Percentiles rank a stretch among this genome's conserved stretches.
These are phyloP conservation scores for Zymoseptoria tritici DNA, from an alignment of 2,329 filamentous ascomycete genomes.

Conservation along the genomic window DNA sequence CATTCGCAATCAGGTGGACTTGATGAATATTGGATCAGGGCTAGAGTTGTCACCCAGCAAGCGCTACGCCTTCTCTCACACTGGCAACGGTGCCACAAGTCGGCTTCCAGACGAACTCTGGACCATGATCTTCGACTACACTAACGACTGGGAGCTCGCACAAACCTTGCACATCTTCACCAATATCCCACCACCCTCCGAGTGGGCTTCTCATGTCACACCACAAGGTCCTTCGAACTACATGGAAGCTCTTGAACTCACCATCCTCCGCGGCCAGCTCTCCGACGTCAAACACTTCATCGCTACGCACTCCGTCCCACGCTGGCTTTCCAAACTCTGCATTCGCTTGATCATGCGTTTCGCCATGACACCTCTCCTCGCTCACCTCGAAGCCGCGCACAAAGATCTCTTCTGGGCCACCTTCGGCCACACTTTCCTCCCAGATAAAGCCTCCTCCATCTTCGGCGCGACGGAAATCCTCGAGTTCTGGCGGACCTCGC, in stretches of 20 bases:
- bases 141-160: slow-evolving; percentile 86
- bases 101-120: slow-evolving; percentile 77
- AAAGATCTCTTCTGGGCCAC: slow-evolving; percentile 78
- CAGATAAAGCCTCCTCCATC: slow-evolving; percentile 79
- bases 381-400: slow-evolving; percentile 59
- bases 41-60: slow-evolving; percentile 44
- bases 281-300: slow-evolving; percentile 67
- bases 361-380: slow-evolving; percentile 69
- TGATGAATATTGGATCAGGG: slow-evolving; percentile 66
- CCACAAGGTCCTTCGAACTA: slow-evolving; percentile 62
- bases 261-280: slow-evolving; percentile 66
- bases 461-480: slow-evolving; percentile 79
- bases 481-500: slow-evolving; percentile 83
- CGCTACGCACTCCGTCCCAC: slow-evolving; percentile 56
- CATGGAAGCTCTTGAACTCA: slow-evolving; percentile 76
- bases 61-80: slow-evolving; percentile 29
- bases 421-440: slow-evolving; percentile 71
- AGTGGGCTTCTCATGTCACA: slow-evolving; percentile 61
- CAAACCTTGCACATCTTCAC: slow-evolving; percentile 74
- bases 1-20: slow-evolving; percentile 68
- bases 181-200: slow-evolving; percentile 61
- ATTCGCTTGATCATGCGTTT: slow-evolving; percentile 91
- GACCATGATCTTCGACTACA: slow-evolving; percentile 77
- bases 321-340: slow-evolving; percentile 70
- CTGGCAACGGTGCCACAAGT: slow-evolving; percentile 18